phyloP scores from a whole-genome alignment of 2,329 filamentous ascomycete genomes.

The Botrytis byssoidea region DNA sequence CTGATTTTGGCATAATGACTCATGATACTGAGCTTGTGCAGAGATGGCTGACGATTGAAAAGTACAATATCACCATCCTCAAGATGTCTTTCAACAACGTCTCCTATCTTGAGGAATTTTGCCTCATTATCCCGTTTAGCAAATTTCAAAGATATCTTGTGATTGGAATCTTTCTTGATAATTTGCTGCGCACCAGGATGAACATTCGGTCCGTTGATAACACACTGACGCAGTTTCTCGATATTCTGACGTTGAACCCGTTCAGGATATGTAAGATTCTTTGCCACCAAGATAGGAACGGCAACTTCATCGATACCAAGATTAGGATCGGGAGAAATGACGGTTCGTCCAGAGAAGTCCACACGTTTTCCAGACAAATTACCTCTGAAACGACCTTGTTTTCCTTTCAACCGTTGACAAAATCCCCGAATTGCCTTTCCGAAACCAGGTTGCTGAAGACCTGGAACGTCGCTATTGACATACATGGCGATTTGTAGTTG shows the following conservation, averaged over 20 bases:
- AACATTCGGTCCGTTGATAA: constrained; percentile 71
- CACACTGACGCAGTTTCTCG: constrained; percentile 70
- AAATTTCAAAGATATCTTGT: constrained; percentile 74
- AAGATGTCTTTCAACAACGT: constrained; percentile 90
- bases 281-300: constrained; percentile 86
- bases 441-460: constrained; percentile 82
- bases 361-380: constrained; percentile 98
- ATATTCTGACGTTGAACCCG: constrained; percentile 82
- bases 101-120: constrained; percentile 72
- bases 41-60: constrained; percentile 95
- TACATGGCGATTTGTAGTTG: constrained; percentile 96
- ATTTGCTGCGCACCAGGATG: constrained; percentile 90
- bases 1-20: constrained; percentile 91
- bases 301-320: constrained; percentile 91
- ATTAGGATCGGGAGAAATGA: constrained; percentile 97
- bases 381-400: constrained; percentile 94
- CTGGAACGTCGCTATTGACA: constrained; percentile 94
- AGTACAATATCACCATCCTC: constrained; percentile 95
- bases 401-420: constrained; percentile 92
- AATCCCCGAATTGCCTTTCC: constrained; percentile 91
- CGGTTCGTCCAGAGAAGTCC: constrained; percentile 94
- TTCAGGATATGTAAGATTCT: constrained; percentile 94
- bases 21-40: constrained; percentile 98
- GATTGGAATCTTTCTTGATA: constrained; percentile 65
- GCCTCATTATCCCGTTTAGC: constrained; percentile 71